Conservation (phyloP, 768 basidiomycete species). For the Lactifluus pinguis region DNA sequence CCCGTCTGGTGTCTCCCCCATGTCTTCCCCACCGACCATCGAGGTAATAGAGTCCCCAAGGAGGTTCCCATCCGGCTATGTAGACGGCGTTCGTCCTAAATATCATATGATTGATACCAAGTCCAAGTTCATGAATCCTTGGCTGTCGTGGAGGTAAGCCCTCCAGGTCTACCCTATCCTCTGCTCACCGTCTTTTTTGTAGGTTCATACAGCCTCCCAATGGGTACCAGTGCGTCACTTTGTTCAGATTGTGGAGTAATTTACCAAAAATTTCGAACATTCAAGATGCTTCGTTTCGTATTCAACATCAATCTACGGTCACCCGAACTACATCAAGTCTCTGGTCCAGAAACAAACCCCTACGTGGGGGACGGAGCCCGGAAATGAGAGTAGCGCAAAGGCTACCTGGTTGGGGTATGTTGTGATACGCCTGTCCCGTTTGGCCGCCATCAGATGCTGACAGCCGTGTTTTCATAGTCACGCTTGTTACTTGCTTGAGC, state of each 20-base stretch:
- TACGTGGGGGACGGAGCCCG: conserved; percentile 6
- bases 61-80: conserved; percentile 11
- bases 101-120: conserved; percentile 13
- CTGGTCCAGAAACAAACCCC: conserved; percentile 12
- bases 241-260: neutral
- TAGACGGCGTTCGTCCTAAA: conserved; percentile 9
- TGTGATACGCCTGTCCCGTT: neutral
- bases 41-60: conserved; percentile 11
- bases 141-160: conserved; percentile 18
- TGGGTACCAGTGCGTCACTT: conserved; percentile 9
- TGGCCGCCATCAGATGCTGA: neutral
- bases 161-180: neutral
- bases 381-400: conserved; percentile 12
- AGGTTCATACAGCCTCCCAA: neutral
- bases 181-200: neutral
- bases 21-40: neutral
- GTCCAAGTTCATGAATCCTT: conserved; percentile 15
- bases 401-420: conserved; percentile 18
- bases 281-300: neutral
- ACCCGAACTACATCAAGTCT: conserved; percentile 12
- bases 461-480: conserved; percentile 22
- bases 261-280: neutral
- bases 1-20: neutral
- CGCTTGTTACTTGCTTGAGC: conserved; percentile 33
- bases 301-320: neutral